Conservation (phyloP, 2,329 filamentous ascomycete genomes). For the Pezicula neosporulosa region DNA sequence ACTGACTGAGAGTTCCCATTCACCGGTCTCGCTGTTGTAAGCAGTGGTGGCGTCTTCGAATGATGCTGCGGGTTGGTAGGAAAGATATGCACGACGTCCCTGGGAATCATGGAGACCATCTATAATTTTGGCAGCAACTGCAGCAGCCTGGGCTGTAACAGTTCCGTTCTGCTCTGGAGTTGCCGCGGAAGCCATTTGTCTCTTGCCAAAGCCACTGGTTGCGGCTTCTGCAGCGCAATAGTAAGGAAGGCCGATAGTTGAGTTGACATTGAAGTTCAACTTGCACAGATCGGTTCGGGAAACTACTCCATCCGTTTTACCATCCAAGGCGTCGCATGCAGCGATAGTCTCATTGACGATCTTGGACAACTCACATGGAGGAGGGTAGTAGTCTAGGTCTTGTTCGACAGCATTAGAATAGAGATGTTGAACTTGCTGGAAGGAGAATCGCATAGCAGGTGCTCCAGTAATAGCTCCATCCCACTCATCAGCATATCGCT, state of each 20-base stretch:
- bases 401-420: slow-evolving; percentile 32
- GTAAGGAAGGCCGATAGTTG: slow-evolving; percentile 40
- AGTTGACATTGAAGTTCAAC: slow-evolving; percentile 39
- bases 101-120: slow-evolving; percentile 30
- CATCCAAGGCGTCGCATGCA: slow-evolving; percentile 50
- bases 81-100: slow-evolving; percentile 31
- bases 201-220: background rate
- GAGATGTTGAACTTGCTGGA: slow-evolving; percentile 39
- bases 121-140: slow-evolving; percentile 30
- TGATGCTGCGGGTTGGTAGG: slow-evolving; percentile 25
- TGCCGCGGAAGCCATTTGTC: background rate
- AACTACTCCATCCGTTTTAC: slow-evolving; percentile 48
- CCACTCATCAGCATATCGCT: slow-evolving; percentile 34
- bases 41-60: slow-evolving; percentile 27
- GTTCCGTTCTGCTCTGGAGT: slow-evolving; percentile 17
- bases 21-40: slow-evolving; percentile 28
- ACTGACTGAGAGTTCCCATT: slow-evolving; percentile 30
- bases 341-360: slow-evolving; percentile 50
- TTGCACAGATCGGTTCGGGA: slow-evolving; percentile 42
- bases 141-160: slow-evolving; percentile 27
- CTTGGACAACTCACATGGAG: slow-evolving; percentile 39
- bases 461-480: slow-evolving; percentile 41
- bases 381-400: slow-evolving; percentile 35
- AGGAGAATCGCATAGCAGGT: slow-evolving; percentile 39
- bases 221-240: slow-evolving; percentile 31